A percentile compares a stretch with the other conserved stretches of the same genome.
phyloP scores from a whole-genome alignment of 2,329 filamentous ascomycete species.

The Fusarium palustre region DNA sequence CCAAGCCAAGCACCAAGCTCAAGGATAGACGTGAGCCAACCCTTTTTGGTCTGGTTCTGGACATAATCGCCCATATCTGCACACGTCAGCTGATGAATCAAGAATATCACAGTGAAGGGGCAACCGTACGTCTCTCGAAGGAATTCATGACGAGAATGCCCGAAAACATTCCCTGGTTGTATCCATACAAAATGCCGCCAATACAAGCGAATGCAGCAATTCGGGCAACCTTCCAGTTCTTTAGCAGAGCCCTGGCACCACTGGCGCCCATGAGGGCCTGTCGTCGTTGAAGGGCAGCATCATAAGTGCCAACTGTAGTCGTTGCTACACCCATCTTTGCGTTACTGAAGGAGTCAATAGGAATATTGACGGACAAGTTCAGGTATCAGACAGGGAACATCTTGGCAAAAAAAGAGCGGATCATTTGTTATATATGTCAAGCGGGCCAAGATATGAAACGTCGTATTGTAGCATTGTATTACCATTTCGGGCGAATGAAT shows the following conservation, averaged over 20 bases:
- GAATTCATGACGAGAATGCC: conserved; percentile 71
- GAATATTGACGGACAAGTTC: background rate
- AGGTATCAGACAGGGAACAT: background rate
- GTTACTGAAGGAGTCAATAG: background rate
- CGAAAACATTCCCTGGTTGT: conserved; percentile 74
- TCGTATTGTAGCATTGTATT: background rate
- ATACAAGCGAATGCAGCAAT: conserved; percentile 72
- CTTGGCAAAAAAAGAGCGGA: background rate
- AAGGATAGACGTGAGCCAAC: conserved; percentile 74
- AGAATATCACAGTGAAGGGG: accelerated
- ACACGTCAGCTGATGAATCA: background rate
- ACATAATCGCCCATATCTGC: conserved; percentile 68
- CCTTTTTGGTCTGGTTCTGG: conserved; percentile 65
- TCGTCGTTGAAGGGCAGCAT: conserved; percentile 64
- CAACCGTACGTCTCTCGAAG: conserved; percentile 61
- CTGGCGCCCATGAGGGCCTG: conserved; percentile 65
- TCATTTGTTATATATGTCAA: conserved; percentile 16
- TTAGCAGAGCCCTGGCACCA: conserved; percentile 65
- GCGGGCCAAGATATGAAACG: conserved; percentile 18
- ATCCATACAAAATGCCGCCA: conserved; percentile 73
- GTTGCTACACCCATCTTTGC: conserved; percentile 25
- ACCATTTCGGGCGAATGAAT: background rate
- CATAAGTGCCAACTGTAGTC: conserved; percentile 52
- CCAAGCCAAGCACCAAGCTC: conserved; percentile 84
- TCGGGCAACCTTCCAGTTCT: conserved; percentile 71